Base-by-base conservation (phyloP, 192 early-diverging fungal genomes). In the Lobosporangium transversale region DNA sequence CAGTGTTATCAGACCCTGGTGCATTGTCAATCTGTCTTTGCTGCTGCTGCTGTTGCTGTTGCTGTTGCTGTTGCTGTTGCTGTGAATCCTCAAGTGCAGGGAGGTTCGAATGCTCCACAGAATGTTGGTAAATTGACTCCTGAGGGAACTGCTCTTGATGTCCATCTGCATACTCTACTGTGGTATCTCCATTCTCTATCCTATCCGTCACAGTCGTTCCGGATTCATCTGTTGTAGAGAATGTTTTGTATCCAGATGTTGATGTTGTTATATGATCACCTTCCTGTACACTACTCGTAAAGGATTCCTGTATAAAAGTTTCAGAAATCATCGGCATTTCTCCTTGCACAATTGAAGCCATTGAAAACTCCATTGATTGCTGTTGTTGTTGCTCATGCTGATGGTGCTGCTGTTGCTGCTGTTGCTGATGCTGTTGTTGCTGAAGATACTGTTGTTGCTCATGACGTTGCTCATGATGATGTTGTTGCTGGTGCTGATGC, bases 121-220 rank as follows among this genome's bases (percentile, higher is more conserved):
- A 3, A 36, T 66, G 64, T 17, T 66, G 64, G 36, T 66, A 45
- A 0, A 18, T 8, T 44, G 33, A 7, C 18, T 47, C 64, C 5
- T 49, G 53, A 14, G 64, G 35, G 42, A 66, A 57, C 23, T 57
- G 53, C 32, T 56, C 64, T 23, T 57, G 64, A 18, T 66, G 64
- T 17, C 64, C 64, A 50, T 66, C 64, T 4, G 64, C 42, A 32
- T 66, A 66, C 14, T 55, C 53, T 15, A 66, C 35, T 2, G 29
- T 37, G 3, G 53, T 57, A 11, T 24, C 26, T 30, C 27, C 29
- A 30, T 27, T 33, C 42, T 55, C 23, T 2, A 30, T 48, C 2
- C 21, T 26, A 40, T 66, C 63, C 36, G 63, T 66, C 21, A 47
- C 42, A 0, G 42, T 66, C 8, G 63, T 55, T 37, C 62, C 62